Conservation (phyloP, 2,329 filamentous ascomycete species). For the Cercospora canescens region DNA sequence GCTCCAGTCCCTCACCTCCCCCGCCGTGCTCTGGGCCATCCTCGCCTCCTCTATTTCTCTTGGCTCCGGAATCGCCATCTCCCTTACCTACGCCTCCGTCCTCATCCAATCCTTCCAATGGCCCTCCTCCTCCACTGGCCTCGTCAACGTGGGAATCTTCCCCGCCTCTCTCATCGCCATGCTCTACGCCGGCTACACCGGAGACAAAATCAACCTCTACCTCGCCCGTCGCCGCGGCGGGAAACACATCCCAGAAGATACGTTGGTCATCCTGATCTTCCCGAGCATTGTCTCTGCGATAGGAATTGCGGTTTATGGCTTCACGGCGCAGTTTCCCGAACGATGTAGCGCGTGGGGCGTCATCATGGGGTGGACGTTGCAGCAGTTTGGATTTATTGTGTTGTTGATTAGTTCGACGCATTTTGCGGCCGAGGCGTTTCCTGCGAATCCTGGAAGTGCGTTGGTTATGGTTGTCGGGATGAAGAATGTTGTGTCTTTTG, state of each 20-base stretch:
- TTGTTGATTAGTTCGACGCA: conserved; percentile 35
- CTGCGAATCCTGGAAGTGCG: conserved; percentile 35
- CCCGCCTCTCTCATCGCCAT: conserved; percentile 27
- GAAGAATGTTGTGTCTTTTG: conserved; percentile 40
- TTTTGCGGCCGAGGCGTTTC: conserved; percentile 34
- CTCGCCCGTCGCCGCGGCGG: conserved; percentile 37
- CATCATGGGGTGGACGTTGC: conserved; percentile 33
- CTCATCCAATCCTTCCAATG: conserved; percentile 38
- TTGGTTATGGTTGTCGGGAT: conserved; percentile 37
- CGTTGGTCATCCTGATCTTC: conserved; percentile 36
- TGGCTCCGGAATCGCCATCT: conserved; percentile 41
- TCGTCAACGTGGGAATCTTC: conserved; percentile 30
- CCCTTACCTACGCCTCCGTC: conserved; percentile 41
- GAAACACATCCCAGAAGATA: conserved; percentile 39
- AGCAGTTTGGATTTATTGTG: conserved; percentile 29
- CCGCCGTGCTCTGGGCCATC: conserved; percentile 42
- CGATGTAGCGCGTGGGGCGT: conserved; percentile 27
- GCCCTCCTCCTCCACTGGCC: conserved; percentile 27
- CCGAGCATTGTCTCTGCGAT: conserved; percentile 36
- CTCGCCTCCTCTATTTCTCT: conserved; percentile 41
- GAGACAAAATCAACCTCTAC: conserved; percentile 30
- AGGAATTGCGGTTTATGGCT: conserved; percentile 36
- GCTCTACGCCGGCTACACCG: conserved; percentile 29
- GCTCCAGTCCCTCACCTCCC: conserved; percentile 38
- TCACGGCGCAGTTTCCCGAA: conserved; percentile 30